Conservation (phyloP, 495 filamentous ascomycete species). For the Thozetella sp. region DNA sequence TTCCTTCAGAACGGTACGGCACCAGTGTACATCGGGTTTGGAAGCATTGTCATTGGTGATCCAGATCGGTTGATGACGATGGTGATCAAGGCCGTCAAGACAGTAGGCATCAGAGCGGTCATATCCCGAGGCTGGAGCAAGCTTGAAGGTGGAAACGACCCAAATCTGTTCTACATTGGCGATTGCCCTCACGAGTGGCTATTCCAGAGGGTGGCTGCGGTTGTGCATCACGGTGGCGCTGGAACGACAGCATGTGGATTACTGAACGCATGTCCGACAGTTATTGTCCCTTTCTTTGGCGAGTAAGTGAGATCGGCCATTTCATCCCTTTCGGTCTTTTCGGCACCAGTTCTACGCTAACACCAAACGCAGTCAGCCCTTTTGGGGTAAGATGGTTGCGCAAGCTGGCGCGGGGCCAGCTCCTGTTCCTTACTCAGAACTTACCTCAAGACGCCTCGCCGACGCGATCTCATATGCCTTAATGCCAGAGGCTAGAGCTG, state of each 20-base stretch:
- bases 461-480: constrained; percentile 57
- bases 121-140: constrained; percentile 77
- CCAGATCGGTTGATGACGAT: constrained; percentile 59
- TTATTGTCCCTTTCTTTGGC: constrained; percentile 77
- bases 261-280: constrained; percentile 61
- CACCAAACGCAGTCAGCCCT: constrained; percentile 67
- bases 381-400: constrained; percentile 74
- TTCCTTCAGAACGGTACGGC: constrained; percentile 57
- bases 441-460: constrained; percentile 60
- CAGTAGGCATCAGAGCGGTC: constrained; percentile 66
- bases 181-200: constrained; percentile 81
- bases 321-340: neutral
- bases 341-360: too few relatives aligned
- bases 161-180: constrained; percentile 67
- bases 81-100: constrained; percentile 65
- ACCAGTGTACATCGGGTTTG: constrained; percentile 76
- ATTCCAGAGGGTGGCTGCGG: constrained; percentile 67
- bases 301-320: constrained; percentile 30
- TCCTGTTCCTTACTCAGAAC: constrained; percentile 64
- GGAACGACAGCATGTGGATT: constrained; percentile 75
- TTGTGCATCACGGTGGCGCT: constrained; percentile 77
- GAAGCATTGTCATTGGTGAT: constrained; percentile 73
- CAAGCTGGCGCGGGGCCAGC: constrained; percentile 65
- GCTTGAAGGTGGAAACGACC: constrained; percentile 57
- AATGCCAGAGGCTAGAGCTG: constrained; percentile 46